Conservation (phyloP, 2,329 filamentous ascomycete genomes). For the Alternaria rosae region DNA sequence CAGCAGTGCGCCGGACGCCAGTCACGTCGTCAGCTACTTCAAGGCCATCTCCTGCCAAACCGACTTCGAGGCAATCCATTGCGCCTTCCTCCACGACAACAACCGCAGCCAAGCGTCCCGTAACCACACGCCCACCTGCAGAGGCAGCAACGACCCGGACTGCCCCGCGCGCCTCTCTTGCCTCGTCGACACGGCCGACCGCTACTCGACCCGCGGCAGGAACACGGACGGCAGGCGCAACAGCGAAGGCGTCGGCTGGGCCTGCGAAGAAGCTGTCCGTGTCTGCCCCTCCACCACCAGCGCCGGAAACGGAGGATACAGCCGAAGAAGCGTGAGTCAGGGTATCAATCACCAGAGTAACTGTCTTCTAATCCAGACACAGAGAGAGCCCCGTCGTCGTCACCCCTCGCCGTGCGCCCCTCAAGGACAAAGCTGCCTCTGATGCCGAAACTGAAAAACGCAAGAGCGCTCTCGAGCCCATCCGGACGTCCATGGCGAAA, state of each 20-base stretch:
- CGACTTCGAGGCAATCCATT: slow-evolving; percentile 19
- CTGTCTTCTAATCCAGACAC: background rate
- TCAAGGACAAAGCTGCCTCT: slow-evolving; percentile 46
- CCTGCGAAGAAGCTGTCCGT: slow-evolving; percentile 44
- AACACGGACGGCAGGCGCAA: slow-evolving; percentile 24
- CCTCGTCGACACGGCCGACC: slow-evolving; percentile 29
- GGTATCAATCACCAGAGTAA: background rate
- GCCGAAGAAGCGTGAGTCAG: slow-evolving; percentile 15
- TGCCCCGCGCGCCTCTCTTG: slow-evolving; percentile 41
- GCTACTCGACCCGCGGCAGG: slow-evolving; percentile 35
- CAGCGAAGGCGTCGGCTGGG: slow-evolving; percentile 30
- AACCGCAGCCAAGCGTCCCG: slow-evolving; percentile 37
- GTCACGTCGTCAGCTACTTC: slow-evolving; percentile 26
- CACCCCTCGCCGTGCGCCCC: slow-evolving; percentile 30
- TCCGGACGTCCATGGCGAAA: slow-evolving; percentile 41
- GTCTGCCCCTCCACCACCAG: slow-evolving; percentile 16
- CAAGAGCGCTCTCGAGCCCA: slow-evolving; percentile 35
- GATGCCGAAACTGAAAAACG: slow-evolving; percentile 45
- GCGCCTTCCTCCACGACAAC: slow-evolving; percentile 27
- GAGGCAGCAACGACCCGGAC: slow-evolving; percentile 34
- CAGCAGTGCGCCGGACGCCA: slow-evolving; percentile 36
- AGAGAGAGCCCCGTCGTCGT: slow-evolving; percentile 33
- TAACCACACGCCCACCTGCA: slow-evolving; percentile 34
- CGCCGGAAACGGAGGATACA: slow-evolving; percentile 13
- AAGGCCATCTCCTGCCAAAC: background rate